These are phyloP conservation scores for Tetracladium maxilliforme DNA, from an alignment of 2,329 filamentous ascomycete genomes.

Conservation along the genomic window DNA sequence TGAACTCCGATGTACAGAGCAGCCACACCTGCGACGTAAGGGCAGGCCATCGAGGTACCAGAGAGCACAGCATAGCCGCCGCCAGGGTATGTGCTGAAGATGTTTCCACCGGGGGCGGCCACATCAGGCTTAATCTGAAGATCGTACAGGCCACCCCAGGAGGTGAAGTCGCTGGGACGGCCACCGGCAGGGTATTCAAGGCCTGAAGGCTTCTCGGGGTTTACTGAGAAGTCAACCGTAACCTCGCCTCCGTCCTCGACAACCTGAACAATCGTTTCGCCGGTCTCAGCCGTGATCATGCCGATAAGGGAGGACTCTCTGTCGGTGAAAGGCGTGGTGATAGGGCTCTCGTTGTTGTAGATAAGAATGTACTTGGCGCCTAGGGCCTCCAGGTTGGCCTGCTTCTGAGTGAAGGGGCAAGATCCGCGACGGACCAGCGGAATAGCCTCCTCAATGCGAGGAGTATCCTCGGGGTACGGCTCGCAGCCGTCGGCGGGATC, in stretches of 20 bases:
- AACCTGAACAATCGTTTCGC: too few relatives aligned
- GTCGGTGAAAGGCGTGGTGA: constrained; percentile 7
- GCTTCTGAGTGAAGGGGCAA: constrained; percentile 40
- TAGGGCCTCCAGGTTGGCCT: constrained; percentile 30
- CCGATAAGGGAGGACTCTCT: too few relatives aligned
- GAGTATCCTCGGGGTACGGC: constrained; percentile 33
- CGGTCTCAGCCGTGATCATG: too few relatives aligned
- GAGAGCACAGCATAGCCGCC: constrained; percentile 35
- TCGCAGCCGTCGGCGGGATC: constrained; percentile 34
- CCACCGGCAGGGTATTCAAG: too few relatives aligned
- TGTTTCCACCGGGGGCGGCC: constrained; percentile 38
- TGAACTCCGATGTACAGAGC: constrained; percentile 38
- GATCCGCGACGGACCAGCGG: constrained; percentile 44
- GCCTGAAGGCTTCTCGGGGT: too few relatives aligned
- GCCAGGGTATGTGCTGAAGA: constrained; percentile 40
- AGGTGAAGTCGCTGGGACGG: constrained; percentile 34
- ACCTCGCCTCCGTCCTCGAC: too few relatives aligned
- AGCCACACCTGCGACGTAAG: constrained; percentile 36
- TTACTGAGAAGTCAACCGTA: too few relatives aligned
- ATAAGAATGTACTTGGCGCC: constrained; percentile 47
- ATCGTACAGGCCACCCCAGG: constrained; percentile 48
- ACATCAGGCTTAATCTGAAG: constrained; percentile 39
- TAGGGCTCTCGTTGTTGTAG: constrained; percentile 37
- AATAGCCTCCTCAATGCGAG: constrained; percentile 40
- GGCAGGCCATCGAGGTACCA: constrained; percentile 46